phyloP scores from a whole-genome alignment of 805 yeast species.

The Cyberlindnera misumaiensis region DNA sequence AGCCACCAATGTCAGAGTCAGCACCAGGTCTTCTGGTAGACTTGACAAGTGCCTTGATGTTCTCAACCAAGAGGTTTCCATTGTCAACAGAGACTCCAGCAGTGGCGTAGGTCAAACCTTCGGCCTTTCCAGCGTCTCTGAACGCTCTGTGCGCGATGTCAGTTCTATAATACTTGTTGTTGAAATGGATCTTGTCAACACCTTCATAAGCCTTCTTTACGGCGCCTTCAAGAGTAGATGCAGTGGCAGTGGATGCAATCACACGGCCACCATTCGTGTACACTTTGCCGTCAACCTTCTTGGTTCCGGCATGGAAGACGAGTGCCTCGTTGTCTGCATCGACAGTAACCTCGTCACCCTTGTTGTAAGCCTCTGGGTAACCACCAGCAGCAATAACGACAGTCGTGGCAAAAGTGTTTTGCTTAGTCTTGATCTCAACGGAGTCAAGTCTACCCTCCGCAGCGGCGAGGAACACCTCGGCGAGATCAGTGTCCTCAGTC shows the following conservation, averaged over 20 bases:
- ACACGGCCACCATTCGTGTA: conserved; percentile 96
- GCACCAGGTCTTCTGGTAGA: conserved; percentile 95
- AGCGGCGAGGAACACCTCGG: conserved; percentile 87
- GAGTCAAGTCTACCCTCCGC: conserved; percentile 93
- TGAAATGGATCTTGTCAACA: conserved; percentile 66
- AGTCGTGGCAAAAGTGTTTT: conserved; percentile 69
- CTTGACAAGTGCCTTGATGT: conserved; percentile 83
- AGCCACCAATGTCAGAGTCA: conserved; percentile 97
- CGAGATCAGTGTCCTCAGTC: conserved; percentile 79
- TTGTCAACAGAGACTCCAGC: conserved; percentile 98
- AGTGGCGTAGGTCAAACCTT: conserved; percentile 76
- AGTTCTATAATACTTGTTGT: conserved; percentile 73
- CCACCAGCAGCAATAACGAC: conserved; percentile 98
- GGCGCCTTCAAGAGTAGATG: conserved; percentile 66
- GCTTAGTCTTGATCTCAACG: conserved; percentile 49
- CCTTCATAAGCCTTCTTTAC: conserved; percentile 84
- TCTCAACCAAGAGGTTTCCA: conserved; percentile 85
- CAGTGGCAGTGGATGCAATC: conserved; percentile 87
- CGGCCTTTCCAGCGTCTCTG: conserved; percentile 37
- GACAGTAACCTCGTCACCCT: conserved; percentile 79
- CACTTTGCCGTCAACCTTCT: conserved; percentile 45
- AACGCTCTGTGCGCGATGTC: conserved; percentile 98
- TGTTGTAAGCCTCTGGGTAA: conserved; percentile 80
- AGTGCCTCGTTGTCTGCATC: conserved; percentile 44
- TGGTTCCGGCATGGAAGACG: conserved; percentile 96